phyloP scores from a whole-genome alignment of 2,329 filamentous ascomycete genomes.

The Aspergillus sclerotialis region DNA sequence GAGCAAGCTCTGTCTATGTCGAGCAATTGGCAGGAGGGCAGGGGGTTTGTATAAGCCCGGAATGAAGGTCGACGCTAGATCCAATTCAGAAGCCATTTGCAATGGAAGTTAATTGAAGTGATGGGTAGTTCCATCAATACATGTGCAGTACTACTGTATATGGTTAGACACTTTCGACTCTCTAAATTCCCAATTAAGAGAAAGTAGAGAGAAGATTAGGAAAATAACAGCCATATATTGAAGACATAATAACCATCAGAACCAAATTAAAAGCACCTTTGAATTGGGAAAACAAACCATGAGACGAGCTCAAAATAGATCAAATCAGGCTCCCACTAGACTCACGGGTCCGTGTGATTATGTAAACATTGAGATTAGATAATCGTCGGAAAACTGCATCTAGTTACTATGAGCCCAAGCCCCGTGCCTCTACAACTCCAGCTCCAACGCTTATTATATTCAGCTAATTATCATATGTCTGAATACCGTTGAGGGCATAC shows the following conservation, averaged over 20 bases:
- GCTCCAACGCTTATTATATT: too few species aligned
- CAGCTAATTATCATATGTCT: too few species aligned
- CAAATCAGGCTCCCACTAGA: neutral
- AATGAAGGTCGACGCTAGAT: slow-evolving; percentile 51
- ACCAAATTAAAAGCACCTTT: too few species aligned
- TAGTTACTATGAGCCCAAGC: too few species aligned
- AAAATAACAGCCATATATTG: slow-evolving; percentile 6
- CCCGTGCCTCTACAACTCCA: too few species aligned
- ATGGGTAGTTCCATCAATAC: slow-evolving; percentile 1
- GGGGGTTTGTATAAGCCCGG: slow-evolving; percentile 81
- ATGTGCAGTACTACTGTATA: neutral
- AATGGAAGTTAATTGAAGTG: slow-evolving; percentile 1
- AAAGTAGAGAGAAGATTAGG: slow-evolving; percentile 1
- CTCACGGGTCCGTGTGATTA: too few species aligned
- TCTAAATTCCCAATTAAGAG: slow-evolving; percentile 3
- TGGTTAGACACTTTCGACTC: neutral
- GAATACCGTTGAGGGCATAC: too few species aligned
- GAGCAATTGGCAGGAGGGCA: slow-evolving; percentile 76
- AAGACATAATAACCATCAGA: slow-evolving; percentile 3
- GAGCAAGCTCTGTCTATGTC: slow-evolving; percentile 69
- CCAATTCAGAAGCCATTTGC: slow-evolving; percentile 38
- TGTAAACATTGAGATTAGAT: too few species aligned
- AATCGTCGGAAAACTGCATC: too few species aligned
- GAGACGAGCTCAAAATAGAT: neutral
- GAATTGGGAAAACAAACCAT: neutral